phyloP scores from a whole-genome alignment of 2,329 filamentous ascomycete species.

The Ceratocystis cacaofunesta region DNA sequence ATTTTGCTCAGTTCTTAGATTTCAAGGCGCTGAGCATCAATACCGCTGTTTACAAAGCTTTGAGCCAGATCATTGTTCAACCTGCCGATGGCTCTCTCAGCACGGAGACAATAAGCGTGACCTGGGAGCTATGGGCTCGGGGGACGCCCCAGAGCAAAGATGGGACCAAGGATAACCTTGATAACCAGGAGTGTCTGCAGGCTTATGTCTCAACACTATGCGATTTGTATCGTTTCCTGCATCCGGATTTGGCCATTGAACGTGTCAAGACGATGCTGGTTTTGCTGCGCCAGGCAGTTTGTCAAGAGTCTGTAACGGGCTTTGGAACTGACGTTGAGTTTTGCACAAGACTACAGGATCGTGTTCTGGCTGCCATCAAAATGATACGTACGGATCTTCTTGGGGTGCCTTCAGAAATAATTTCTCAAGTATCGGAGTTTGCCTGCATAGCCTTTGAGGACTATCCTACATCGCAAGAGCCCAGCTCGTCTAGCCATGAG shows the following conservation, averaged over 20 bases:
- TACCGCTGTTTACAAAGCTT: slow-evolving; percentile 53
- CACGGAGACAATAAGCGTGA: slow-evolving; percentile 40
- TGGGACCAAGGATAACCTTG: slow-evolving; percentile 27
- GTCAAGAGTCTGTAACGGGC: slow-evolving; percentile 49
- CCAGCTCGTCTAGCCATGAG: slow-evolving; percentile 29
- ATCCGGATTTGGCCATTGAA: slow-evolving; percentile 44
- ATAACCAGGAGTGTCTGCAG: slow-evolving; percentile 70
- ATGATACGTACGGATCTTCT: slow-evolving; percentile 51
- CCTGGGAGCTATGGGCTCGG: slow-evolving; percentile 56
- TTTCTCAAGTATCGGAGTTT: slow-evolving; percentile 55
- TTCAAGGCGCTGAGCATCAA: slow-evolving; percentile 54
- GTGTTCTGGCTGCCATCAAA: slow-evolving; percentile 52
- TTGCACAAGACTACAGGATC: slow-evolving; percentile 55
- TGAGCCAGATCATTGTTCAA: slow-evolving; percentile 46
- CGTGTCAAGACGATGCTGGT: slow-evolving; percentile 53
- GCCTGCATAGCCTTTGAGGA: slow-evolving; percentile 49
- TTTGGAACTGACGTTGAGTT: slow-evolving; percentile 62
- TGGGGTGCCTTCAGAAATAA: slow-evolving; percentile 52
- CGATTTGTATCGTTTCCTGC: slow-evolving; percentile 64
- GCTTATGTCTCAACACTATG: slow-evolving; percentile 67
- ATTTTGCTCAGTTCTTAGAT: slow-evolving; percentile 50
- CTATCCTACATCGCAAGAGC: slow-evolving; percentile 14
- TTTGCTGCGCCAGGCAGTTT: slow-evolving; percentile 56
- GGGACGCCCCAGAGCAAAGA: slow-evolving; percentile 28
- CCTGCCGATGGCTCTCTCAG: slow-evolving; percentile 32